phyloP scores from a whole-genome alignment of 306 rosid species.

The Notholithocarpus densiflorus region DNA sequence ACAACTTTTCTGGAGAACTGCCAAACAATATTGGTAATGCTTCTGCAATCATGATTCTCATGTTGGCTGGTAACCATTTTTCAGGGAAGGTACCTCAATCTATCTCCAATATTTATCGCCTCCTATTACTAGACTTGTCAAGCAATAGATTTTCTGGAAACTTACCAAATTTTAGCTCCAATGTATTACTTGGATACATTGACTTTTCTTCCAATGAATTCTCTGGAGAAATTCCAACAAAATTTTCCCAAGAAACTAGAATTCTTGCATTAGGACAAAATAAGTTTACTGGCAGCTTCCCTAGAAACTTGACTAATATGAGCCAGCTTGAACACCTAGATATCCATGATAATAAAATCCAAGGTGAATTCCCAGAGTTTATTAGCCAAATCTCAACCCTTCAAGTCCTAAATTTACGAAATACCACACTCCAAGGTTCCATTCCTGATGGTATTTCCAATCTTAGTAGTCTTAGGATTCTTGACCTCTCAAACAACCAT shows the following conservation, averaged over 20 bases:
- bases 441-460: neutral
- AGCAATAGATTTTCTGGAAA: conserved; percentile 22
- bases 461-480: conserved; percentile 14
- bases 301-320: conserved; percentile 21
- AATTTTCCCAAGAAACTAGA: conserved; percentile 21
- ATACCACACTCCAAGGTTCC: too few species aligned
- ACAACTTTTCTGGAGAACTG: conserved; percentile 28
- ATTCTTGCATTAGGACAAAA: neutral
- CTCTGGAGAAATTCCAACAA: conserved; percentile 25
- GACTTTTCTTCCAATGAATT: conserved; percentile 30
- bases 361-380: too few species aligned
- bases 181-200: conserved; percentile 10
- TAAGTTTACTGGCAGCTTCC: conserved; percentile 15
- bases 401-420: too few species aligned
- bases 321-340: conserved; percentile 23
- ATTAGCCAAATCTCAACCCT: conserved; percentile 1
- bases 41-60: conserved; percentile 8
- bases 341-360: conserved; percentile 23
- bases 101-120: conserved; percentile 25
- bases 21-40: conserved; percentile 26
- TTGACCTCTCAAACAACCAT: conserved; percentile 26
- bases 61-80: conserved; percentile 27
- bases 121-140: conserved; percentile 28
- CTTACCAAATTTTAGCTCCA: conserved; percentile 15
- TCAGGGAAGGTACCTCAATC: conserved; percentile 27